Base-by-base conservation (phyloP, 805 yeast genomes). In the Lipomyces sp. region DNA sequence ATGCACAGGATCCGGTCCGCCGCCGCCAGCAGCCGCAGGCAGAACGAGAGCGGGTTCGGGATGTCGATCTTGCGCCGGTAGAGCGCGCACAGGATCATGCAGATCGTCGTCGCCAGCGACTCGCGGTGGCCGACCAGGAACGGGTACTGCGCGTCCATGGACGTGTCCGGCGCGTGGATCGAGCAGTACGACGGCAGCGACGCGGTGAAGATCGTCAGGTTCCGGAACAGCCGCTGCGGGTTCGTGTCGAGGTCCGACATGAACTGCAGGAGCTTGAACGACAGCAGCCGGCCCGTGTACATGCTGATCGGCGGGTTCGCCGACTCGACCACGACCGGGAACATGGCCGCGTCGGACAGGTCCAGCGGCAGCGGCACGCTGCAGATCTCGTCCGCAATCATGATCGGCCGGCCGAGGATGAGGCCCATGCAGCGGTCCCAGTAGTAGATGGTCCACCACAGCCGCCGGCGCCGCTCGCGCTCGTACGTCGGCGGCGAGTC, bases 381-480 rank as follows among this genome's bases (percentile, higher is more conserved):
- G 38, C 57, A 51, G 5, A 39, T 32, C 16, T 53, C 53, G 38
- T 51, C 57, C 19, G 39, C 26, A 28, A 55, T 55, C 59, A 55
- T 55, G 37, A 45, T 42, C 19, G 59, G 59, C 43, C 59, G 49
- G 19, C 56, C 55, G 11, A 55, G 41, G 19, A 43, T 47, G 21
- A 52, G 43, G 6, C 53, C 53, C 47, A 55, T 38, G 19, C 51
- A 39, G 18, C 59, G 47, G 33, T 55, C 59, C 59, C 59, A 55
- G 37, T 55, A 45, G 45, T 55, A 55, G 21, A 55, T 44, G 2
- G 50, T 52, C 59, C 59, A 55, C 59, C 59, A 55, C 8, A 55
- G 41, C 16, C 59, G 46, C 13, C 59, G 48, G 11, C 55, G 38
- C 18, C 47, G 47, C 40, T 55, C 59, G 19, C 59, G 55, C 29